A percentile compares a stretch with the other conserved stretches of the same genome.
Conservation (phyloP, 495 filamentous ascomycete species). For the Cudoniella acicularis region DNA sequence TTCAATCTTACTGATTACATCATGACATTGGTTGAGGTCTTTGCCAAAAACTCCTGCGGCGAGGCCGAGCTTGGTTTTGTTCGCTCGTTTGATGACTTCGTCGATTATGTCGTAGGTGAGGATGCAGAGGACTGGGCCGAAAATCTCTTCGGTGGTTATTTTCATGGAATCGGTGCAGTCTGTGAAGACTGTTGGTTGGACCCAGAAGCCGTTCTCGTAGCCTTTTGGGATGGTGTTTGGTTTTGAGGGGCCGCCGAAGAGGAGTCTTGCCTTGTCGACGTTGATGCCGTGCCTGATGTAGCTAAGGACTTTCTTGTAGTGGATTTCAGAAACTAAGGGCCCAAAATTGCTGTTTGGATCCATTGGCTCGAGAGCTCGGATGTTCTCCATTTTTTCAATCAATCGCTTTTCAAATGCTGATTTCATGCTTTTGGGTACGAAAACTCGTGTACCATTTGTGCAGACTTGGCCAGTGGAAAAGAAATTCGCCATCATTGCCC, state of each 20-base stretch:
- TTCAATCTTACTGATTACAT: slow-evolving; percentile 62
- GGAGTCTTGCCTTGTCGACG: slow-evolving; percentile 61
- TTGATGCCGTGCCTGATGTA: slow-evolving; percentile 71
- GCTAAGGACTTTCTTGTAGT: slow-evolving; percentile 63
- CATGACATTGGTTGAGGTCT: slow-evolving; percentile 67
- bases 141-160: slow-evolving; percentile 75
- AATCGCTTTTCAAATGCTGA: slow-evolving; percentile 58
- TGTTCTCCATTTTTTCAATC: slow-evolving; percentile 61
- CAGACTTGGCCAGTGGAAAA: slow-evolving; percentile 81
- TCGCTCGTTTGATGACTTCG: slow-evolving; percentile 66
- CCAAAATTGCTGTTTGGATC: slow-evolving; percentile 71
- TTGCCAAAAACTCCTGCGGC: slow-evolving; percentile 77
- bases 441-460: slow-evolving; percentile 80
- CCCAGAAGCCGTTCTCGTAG: slow-evolving; percentile 59
- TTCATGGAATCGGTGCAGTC: slow-evolving; percentile 66
- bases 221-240: slow-evolving; percentile 44
- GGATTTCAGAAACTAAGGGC: slow-evolving; percentile 63
- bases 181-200: slow-evolving; percentile 71
- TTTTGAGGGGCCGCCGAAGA: slow-evolving; percentile 62
- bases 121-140: slow-evolving; percentile 76
- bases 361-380: slow-evolving; percentile 65
- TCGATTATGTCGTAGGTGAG: slow-evolving; percentile 62
- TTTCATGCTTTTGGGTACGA: slow-evolving; percentile 62
- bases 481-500: slow-evolving; percentile 87
- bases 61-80: slow-evolving; percentile 67